Base-by-base conservation (phyloP, 1,139 yeast species). In the Debaryomyces nepalensis region DNA sequence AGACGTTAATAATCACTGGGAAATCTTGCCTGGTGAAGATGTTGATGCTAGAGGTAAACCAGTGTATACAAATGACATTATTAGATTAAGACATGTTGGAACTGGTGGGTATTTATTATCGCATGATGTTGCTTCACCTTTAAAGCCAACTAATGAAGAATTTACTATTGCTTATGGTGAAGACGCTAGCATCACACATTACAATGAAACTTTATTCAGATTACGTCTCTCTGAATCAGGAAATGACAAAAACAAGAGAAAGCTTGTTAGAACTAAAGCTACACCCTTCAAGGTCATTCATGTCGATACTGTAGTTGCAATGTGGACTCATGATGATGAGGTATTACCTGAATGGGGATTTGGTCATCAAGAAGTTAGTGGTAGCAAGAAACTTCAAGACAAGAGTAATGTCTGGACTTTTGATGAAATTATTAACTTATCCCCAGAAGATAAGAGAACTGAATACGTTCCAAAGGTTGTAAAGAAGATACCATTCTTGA, bases 41-140 rank as follows among this genome's bases (percentile, higher is more conserved):
- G 61, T 61, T 35, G 68, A 75, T 18, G 58, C 54, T 23, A 22
- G 26, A 3, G 64, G 57, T 2, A 48, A 47, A 12, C 61, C 58
- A 22, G 59, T 63, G 4, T 57, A 53, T 50, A 81, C 84, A 20
- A 84, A 84, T 49, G 95, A 87, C 57, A 65, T 79, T 16, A 70
- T 95, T 44, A 84, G 97, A 68, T 73, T 93, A 46, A 84, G 80
- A 62, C 99, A 93, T 55, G 79, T 89, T 29, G 81, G 75, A 12
- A 91, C 98, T 2, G 79, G 89, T 47, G 85, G 95, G 3, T 85
- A 70, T 54, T 68, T 93, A 49, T 71, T 89, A 53, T 82, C 99
- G 21, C 99, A 93, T 61, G 99, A 93, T 62, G 99, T 93, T 41
- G 99, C 99, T 1, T 91, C 98, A n/a, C 97, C 98, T 22, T 73